Percentiles rank a stretch among this genome's conserved stretches.
Evolutionary conservation across 1,284 basidiomycete species (phyloP).

Genomic region (Xerocomus nothofagi): DNA sequence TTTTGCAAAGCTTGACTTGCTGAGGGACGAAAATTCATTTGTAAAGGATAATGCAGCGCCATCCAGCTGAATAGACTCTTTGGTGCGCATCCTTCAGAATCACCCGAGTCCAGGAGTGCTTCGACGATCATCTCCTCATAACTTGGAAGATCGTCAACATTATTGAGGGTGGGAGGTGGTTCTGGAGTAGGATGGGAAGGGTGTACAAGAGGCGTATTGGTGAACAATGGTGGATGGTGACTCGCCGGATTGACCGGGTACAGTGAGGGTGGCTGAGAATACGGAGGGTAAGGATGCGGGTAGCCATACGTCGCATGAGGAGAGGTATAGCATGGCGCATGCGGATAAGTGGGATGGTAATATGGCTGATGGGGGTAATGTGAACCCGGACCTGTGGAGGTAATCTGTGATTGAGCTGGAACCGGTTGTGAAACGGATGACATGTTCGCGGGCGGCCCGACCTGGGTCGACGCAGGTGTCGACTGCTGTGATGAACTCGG

Average conservation of each 20-base stretch:
- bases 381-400: slow-evolving; percentile 39
- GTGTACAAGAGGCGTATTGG: slow-evolving; percentile 29
- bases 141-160: slow-evolving; percentile 68
- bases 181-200: slow-evolving; percentile 24
- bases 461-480: slow-evolving; percentile 20
- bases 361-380: slow-evolving; percentile 51
- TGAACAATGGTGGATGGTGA: slow-evolving; percentile 31
- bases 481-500: slow-evolving; percentile 16
- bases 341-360: slow-evolving; percentile 55
- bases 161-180: slow-evolving; percentile 20
- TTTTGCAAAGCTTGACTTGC: slow-evolving; percentile 83
- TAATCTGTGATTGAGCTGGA: slow-evolving; percentile 27
- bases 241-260: slow-evolving; percentile 30
- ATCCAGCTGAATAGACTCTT: slow-evolving; percentile 80
- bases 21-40: slow-evolving; percentile 81
- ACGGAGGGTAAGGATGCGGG: slow-evolving; percentile 42
- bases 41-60: slow-evolving; percentile 74
- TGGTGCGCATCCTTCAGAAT: slow-evolving; percentile 73
- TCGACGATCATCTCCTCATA: slow-evolving; percentile 88
- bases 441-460: slow-evolving; percentile 16
- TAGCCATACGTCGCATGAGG: slow-evolving; percentile 36
- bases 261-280: slow-evolving; percentile 44
- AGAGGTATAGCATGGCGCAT: slow-evolving; percentile 55
- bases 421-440: slow-evolving; percentile 18
- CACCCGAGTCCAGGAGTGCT: slow-evolving; percentile 60